phyloP scores from a whole-genome alignment of 345 rosid species.

The Syzygium grande region DNA sequence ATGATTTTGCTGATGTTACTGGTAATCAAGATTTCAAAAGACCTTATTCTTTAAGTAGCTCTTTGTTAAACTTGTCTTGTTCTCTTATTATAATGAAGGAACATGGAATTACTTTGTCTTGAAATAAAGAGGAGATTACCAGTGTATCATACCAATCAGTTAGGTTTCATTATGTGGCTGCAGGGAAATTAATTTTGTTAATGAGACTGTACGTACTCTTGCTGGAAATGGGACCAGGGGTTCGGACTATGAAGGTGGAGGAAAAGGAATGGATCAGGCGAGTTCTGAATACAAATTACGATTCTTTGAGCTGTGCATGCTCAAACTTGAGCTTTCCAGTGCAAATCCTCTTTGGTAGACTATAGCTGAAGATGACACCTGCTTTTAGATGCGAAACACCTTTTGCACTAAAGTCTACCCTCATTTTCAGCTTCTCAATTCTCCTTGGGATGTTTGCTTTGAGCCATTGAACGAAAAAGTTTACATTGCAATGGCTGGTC shows the following conservation, averaged over 20 bases:
- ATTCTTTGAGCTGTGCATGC: neutral
- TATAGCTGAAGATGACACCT: neutral
- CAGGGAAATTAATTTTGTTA: constrained; percentile 89
- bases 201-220: constrained; percentile 63
- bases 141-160: neutral
- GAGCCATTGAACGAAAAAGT: constrained; percentile 63
- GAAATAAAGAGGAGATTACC: neutral
- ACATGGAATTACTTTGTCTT: neutral
- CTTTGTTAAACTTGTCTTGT: neutral
- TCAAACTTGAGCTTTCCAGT: neutral
- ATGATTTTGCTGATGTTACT: neutral
- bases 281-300: constrained; percentile 2
- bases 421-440: constrained; percentile 66
- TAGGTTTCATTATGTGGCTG: neutral
- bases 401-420: neutral
- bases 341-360: neutral
- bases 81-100: neutral
- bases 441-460: constrained; percentile 95
- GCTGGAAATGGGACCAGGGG: constrained; percentile 98
- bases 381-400: neutral
- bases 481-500: constrained; percentile 94
- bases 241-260: constrained; percentile 81
- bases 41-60: neutral
- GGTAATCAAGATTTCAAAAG: neutral
- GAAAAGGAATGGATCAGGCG: constrained; percentile 67